Evolutionary conservation across 2,329 filamentous ascomycete species (phyloP).

Genomic region (Spiromastix sp.): DNA sequence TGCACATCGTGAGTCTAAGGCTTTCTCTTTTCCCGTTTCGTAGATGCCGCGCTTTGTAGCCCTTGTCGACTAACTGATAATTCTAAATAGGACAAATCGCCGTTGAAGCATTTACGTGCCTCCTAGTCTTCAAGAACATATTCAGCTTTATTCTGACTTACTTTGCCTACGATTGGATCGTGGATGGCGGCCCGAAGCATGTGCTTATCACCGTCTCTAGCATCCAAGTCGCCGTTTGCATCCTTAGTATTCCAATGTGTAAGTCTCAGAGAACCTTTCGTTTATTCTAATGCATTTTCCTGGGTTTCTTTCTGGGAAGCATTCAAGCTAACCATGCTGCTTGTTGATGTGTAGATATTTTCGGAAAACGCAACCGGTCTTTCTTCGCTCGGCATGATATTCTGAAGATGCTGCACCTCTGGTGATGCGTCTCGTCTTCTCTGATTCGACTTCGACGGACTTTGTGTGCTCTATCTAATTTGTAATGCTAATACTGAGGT

Average conservation of each 20-base stretch:
- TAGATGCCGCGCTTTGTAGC: neutral
- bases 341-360: constrained; percentile 48
- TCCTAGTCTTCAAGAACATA: constrained; percentile 90
- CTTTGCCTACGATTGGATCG: constrained; percentile 75
- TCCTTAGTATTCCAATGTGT: constrained; percentile 69
- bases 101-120: constrained; percentile 79
- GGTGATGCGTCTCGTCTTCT: too few species aligned
- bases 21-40: constrained; percentile 5
- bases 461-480: too few species aligned
- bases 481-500: too few species aligned
- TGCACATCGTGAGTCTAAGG: constrained; percentile 60
- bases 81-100: constrained; percentile 56
- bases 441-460: too few species aligned
- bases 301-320: constrained; percentile 3
- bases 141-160: constrained; percentile 82
- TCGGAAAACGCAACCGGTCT: constrained; percentile 65
- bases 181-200: constrained; percentile 43
- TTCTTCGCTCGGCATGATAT: constrained; percentile 70
- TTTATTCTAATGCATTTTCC: neutral
- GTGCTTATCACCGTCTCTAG: constrained; percentile 63
- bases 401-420: constrained; percentile 35
- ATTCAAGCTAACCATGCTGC: constrained; percentile 1
- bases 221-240: constrained; percentile 68
- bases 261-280: too few species aligned
- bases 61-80: neutral